phyloP scores from a whole-genome alignment of 1,139 yeast species.

The Debaryomyces udenii region DNA sequence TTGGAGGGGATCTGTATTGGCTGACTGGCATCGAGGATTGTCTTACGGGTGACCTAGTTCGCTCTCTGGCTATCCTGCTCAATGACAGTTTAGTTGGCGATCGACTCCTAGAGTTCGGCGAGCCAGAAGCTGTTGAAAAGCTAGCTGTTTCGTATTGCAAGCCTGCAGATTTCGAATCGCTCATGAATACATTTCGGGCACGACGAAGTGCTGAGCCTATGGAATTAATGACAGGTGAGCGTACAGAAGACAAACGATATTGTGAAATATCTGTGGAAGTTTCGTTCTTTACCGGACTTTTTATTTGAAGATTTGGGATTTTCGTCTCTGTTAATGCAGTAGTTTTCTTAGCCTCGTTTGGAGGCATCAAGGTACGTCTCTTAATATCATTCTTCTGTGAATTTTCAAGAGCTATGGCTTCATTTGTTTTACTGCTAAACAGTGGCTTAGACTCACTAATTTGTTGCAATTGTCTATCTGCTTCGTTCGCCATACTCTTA shows the following conservation, averaged over 20 bases:
- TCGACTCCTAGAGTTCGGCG: conserved; percentile 5
- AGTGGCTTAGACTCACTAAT: background rate
- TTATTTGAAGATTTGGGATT: background rate
- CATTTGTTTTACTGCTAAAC: background rate
- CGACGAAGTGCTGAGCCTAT: conserved; percentile 19
- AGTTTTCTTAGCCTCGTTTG: background rate
- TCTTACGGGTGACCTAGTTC: conserved; percentile 7
- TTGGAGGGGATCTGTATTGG: conserved; percentile 19
- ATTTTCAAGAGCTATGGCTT: background rate
- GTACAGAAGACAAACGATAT: background rate
- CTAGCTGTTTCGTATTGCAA: conserved; percentile 7
- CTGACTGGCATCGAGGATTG: background rate
- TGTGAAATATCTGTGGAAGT: background rate
- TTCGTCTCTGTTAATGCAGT: background rate
- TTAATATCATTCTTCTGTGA: background rate
- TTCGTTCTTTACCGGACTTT: background rate
- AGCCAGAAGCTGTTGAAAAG: conserved; percentile 2
- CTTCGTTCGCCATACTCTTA: too few species aligned
- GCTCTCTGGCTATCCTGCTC: conserved; percentile 3
- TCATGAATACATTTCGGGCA: conserved; percentile 21
- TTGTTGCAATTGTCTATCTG: background rate
- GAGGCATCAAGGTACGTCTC: background rate
- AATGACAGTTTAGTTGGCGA: conserved; percentile 3
- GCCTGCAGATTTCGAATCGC: conserved; percentile 7
- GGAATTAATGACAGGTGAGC: conserved; percentile 10